These are phyloP conservation scores for Podospora comata DNA, from an alignment of 495 filamentous ascomycete genomes.

Conservation along the genomic window DNA sequence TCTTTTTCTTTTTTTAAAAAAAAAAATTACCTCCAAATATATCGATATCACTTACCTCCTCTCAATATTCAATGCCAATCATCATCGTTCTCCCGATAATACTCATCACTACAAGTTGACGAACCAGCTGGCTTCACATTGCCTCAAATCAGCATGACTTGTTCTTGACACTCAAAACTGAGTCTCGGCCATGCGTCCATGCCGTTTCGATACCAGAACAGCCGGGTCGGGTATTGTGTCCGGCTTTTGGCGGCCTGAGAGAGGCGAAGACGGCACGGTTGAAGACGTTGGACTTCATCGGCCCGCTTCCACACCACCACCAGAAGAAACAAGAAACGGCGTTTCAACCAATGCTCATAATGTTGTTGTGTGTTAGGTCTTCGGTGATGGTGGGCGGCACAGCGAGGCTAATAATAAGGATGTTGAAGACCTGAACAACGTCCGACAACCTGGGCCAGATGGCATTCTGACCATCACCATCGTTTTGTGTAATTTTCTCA, in stretches of 20 bases:
- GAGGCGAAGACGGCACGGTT: slow-evolving; percentile 32
- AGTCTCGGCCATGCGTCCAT: background rate
- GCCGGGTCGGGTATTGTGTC: slow-evolving; percentile 34
- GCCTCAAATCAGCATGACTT: background rate
- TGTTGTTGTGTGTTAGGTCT: slow-evolving; percentile 4
- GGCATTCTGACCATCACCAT: background rate
- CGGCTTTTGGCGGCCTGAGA: slow-evolving; percentile 28
- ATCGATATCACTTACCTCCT: too few relatives aligned
- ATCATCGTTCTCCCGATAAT: background rate
- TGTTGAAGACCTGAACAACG: background rate
- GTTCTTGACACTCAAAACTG: background rate
- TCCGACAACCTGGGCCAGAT: slow-evolving; percentile 4
- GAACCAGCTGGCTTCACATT: background rate
- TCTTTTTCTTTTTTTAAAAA: too few relatives aligned
- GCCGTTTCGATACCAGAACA: slow-evolving; percentile 22
- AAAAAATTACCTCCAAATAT: too few relatives aligned
- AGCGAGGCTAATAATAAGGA: slow-evolving; percentile 17
- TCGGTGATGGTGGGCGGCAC: slow-evolving; percentile 7
- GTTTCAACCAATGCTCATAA: slow-evolving; percentile 11
- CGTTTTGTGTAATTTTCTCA: too few relatives aligned
- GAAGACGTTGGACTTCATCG: slow-evolving; percentile 21
- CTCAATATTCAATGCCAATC: too few relatives aligned
- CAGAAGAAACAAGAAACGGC: slow-evolving; percentile 13
- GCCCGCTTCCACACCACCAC: slow-evolving; percentile 21
- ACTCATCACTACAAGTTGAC: background rate